Percentiles rank a stretch among this genome's conserved stretches.
Evolutionary conservation across 2,329 filamentous ascomycete genomes (phyloP).

Genomic region (Claviceps humidiphila): DNA sequence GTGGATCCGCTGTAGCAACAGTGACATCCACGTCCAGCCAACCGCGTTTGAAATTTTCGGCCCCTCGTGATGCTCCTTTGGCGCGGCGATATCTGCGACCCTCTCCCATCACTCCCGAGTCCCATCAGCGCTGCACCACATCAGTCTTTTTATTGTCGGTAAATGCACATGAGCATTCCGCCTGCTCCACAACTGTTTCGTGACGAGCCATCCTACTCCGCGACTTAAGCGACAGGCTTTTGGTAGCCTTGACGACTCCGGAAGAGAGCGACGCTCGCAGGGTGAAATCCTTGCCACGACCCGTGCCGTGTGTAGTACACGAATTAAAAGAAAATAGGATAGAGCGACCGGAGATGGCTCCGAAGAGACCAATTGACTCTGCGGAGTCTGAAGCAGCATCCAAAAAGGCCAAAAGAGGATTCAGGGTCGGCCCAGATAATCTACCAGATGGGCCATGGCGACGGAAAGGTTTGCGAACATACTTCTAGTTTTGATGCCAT

Average conservation of each 20-base stretch:
- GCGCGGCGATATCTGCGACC: neutral
- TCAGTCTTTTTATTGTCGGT: no score
- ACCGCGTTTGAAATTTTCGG: neutral
- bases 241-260: neutral
- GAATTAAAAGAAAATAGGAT: neutral
- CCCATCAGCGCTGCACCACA: no score
- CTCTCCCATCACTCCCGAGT: no score
- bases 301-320: neutral
- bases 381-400: conserved; percentile 20
- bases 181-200: neutral
- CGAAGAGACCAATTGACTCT: conserved; percentile 19
- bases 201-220: neutral
- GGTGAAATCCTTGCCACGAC: neutral
- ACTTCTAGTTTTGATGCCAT: neutral
- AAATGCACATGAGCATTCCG: neutral
- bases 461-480: conserved; percentile 46
- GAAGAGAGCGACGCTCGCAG: no score
- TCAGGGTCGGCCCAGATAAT: conserved; percentile 78
- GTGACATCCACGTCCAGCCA: neutral
- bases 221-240: no score
- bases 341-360: conserved; percentile 14
- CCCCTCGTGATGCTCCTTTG: neutral
- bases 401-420: conserved; percentile 54
- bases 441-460: conserved; percentile 80
- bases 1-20: neutral